Conservation (phyloP, 106 monocot genomes). For the Alisma plantagoaquatica region DNA sequence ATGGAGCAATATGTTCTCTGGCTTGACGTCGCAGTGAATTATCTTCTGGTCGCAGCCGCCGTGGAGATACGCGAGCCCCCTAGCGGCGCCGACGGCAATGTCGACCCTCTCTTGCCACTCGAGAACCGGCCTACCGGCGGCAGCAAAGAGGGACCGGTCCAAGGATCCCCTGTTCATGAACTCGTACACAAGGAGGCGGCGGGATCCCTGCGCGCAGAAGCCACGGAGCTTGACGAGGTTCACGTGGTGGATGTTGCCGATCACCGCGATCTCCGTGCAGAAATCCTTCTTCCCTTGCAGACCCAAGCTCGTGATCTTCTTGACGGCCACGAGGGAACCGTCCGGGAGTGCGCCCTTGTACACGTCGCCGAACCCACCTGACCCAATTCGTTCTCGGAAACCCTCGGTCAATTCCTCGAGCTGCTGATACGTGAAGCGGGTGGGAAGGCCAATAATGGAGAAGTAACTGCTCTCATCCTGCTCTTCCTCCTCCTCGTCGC, state of each 20-base stretch:
- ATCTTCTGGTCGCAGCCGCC: constrained; percentile 56
- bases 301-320: constrained; percentile 39
- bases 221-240: constrained; percentile 86
- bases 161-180: constrained; percentile 88
- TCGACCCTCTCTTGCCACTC: constrained; percentile 72
- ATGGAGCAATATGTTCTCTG: constrained; percentile 82
- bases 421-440: constrained; percentile 51
- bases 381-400: constrained; percentile 50
- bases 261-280: constrained; percentile 87
- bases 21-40: constrained; percentile 89
- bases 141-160: constrained; percentile 55
- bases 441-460: constrained; percentile 62
- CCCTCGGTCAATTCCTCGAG: constrained; percentile 42
- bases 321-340: constrained; percentile 57
- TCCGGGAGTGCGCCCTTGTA: constrained; percentile 61
- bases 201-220: constrained; percentile 51
- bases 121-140: constrained; percentile 36
- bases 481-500: no score
- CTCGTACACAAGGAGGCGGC: constrained; percentile 73
- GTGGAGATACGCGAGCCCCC: constrained; percentile 81
- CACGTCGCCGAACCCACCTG: constrained; percentile 82
- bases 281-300: constrained; percentile 71
- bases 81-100: constrained; percentile 65
- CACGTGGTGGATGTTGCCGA: constrained; percentile 78
- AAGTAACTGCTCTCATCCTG: constrained; percentile 28